Percentiles rank a stretch among this genome's conserved stretches.
phyloP scores from a whole-genome alignment of 257 asterid species.

The Jaltomata sinuosa region DNA sequence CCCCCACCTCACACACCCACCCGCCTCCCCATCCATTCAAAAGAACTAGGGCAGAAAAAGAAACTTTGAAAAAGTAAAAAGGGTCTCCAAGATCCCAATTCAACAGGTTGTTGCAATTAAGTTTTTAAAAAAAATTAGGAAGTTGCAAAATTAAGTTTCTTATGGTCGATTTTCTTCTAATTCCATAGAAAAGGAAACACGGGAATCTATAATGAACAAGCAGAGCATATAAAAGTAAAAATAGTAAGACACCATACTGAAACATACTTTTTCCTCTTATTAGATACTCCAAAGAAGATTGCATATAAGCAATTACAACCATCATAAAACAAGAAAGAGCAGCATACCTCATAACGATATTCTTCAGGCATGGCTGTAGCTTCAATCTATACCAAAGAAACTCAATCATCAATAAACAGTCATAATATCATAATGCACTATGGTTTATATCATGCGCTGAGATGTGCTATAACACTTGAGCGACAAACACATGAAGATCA shows the following conservation, averaged over 20 bases:
- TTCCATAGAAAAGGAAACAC: not conserved
- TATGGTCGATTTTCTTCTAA: not conserved
- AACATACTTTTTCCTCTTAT: not conserved
- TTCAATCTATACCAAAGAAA: slow-evolving; percentile 43
- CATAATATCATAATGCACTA: not conserved
- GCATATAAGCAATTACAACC: not conserved
- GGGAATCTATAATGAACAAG: not conserved
- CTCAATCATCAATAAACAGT: slow-evolving; percentile 8
- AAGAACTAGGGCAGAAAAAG: not conserved
- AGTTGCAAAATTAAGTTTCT: not conserved
- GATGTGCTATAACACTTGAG: not conserved
- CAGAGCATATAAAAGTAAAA: not conserved
- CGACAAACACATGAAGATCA: not conserved
- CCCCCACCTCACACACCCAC: not conserved
- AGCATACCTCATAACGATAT: slow-evolving; percentile 69
- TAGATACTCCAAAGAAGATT: not conserved
- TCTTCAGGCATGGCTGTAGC: slow-evolving; percentile 84
- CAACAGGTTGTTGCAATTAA: not conserved
- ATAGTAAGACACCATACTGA: not conserved
- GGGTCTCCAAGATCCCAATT: not conserved
- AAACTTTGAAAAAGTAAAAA: not conserved
- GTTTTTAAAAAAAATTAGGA: not conserved
- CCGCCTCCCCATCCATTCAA: not conserved
- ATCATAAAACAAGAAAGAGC: not conserved
- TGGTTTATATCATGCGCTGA: not conserved